Evolutionary conservation across 495 filamentous ascomycete species (phyloP), one percentile per base, ranked within the genome.

Genomic region (Talaromyces borbonicus): DNA sequence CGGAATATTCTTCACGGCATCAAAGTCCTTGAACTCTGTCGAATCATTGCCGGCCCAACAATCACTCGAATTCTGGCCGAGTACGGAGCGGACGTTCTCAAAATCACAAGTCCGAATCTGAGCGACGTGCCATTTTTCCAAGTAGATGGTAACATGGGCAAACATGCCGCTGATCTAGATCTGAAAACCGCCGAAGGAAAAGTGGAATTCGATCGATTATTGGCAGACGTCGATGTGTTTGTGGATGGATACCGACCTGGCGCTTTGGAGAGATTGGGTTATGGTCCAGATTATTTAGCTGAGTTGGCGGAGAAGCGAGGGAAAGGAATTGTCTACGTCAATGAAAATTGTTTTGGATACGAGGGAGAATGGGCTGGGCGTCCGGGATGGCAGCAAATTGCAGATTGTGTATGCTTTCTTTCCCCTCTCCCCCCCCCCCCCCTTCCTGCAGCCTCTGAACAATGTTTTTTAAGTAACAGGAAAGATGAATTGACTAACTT

Each of bases 91-190:
- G 70, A 75, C 43, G 75, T 84, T 3, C 59, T 85, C 50, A 86
- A 86, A 56, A 71, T 88, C 50, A 86, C 83, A 12, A 81, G 77
- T 20, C 75, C 80, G 0, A 65, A 71, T 26, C 67, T 86, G 19
- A 77, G 77, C 11, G 84, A 88, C 47, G 83, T 88, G 8, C 83
- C 84, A 0, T 85, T 86, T 67, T 88, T 86, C 68, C 83, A 86
- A 57, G 79, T 88, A 8, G 83, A 87, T 51, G 80, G 80, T 33
- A 87, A 89, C 60, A 77, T 80, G 54, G 81, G 83, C 47, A 87
- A 87, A 57, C 69, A 69, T 39, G 63, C 71, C 15, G 63, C 69
- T 5, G 68, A 73, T 39, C 62, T 87, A 11, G 73, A 87, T 49
- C 67, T 87, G 16, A 77, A 77, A 47, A 65, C 56, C 47, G 54